These are phyloP conservation scores for Lepidium aucheri DNA, from an alignment of 345 rosid genomes.

Conservation along the genomic window DNA sequence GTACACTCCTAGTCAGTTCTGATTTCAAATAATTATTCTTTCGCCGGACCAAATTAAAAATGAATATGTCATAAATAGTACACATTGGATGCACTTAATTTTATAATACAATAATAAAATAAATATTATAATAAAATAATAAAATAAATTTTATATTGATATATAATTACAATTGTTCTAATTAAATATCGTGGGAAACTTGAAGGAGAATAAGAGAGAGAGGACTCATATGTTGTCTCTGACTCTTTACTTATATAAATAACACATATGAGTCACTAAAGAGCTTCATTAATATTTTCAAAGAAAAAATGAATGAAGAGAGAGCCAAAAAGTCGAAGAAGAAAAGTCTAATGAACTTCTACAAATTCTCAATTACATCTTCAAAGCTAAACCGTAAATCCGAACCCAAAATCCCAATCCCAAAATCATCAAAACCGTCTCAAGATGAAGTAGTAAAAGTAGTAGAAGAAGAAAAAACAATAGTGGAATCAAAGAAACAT, in stretches of 20 bases:
- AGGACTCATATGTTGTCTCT: neutral
- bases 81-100: slow-evolving; percentile 12
- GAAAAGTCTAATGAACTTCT: slow-evolving; percentile 33
- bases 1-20: neutral
- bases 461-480: slow-evolving; percentile 1
- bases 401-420: slow-evolving; percentile 1
- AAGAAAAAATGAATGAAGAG: slow-evolving; percentile 24
- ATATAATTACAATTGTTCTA: no score
- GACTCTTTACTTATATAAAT: slow-evolving; percentile 19
- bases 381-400: slow-evolving; percentile 1
- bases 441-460: neutral
- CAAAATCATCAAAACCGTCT: neutral
- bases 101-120: neutral
- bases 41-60: neutral
- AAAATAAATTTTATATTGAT: neutral
- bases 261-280: slow-evolving; percentile 19
- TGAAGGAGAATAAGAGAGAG: slow-evolving; percentile 18
- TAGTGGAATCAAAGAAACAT: neutral
- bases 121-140: neutral
- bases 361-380: slow-evolving; percentile 12
- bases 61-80: neutral
- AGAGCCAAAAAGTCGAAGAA: slow-evolving; percentile 33
- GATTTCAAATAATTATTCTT: neutral
- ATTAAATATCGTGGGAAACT: no score
- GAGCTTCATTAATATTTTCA: neutral